These are phyloP conservation scores for Trametes elegans DNA, from an alignment of 768 basidiomycete species.

Conservation along the genomic window DNA sequence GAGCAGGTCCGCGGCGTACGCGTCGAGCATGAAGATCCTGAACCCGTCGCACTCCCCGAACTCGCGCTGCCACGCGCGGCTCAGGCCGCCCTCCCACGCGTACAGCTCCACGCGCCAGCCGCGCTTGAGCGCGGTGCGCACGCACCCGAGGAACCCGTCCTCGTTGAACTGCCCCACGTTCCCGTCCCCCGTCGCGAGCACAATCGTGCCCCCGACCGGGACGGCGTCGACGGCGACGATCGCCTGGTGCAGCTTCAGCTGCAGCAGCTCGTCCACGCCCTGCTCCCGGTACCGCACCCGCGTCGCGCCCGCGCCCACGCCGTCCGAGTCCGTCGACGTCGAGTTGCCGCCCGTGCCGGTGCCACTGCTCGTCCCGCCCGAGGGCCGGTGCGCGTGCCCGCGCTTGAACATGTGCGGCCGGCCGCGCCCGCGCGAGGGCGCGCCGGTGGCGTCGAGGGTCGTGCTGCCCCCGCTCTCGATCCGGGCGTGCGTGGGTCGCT, in stretches of 20 bases:
- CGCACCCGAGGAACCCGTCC: slow-evolving; percentile 88
- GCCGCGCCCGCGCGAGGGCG: slow-evolving; percentile 15
- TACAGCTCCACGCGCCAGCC: slow-evolving; percentile 97
- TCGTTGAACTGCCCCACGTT: slow-evolving; percentile 91
- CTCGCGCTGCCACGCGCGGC: slow-evolving; percentile 72
- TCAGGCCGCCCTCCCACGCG: slow-evolving; percentile 85
- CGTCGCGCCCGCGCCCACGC: slow-evolving; percentile 25
- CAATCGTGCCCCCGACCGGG: slow-evolving; percentile 69
- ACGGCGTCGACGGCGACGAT: slow-evolving; percentile 68
- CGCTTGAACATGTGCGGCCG: slow-evolving; percentile 16
- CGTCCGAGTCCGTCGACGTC: slow-evolving; percentile 33
- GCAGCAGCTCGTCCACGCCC: slow-evolving; percentile 92
- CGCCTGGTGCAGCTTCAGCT: slow-evolving; percentile 88
- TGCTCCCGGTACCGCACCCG: slow-evolving; percentile 79
- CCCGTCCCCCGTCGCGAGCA: slow-evolving; percentile 93
- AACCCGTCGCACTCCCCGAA: slow-evolving; percentile 47
- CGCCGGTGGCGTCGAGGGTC: not conserved
- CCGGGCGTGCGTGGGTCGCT: slow-evolving; percentile 13
- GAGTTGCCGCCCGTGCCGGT: slow-evolving; percentile 4
- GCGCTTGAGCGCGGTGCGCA: slow-evolving; percentile 78
- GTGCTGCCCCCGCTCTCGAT: not conserved
- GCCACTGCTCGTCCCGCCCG: slow-evolving; percentile 17
- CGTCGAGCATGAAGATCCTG: slow-evolving; percentile 35
- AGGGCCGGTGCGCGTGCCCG: slow-evolving; percentile 25
- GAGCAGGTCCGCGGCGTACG: slow-evolving; percentile 37